Conservation (phyloP, 345 rosid species). For the Syzygium aromaticum region DNA sequence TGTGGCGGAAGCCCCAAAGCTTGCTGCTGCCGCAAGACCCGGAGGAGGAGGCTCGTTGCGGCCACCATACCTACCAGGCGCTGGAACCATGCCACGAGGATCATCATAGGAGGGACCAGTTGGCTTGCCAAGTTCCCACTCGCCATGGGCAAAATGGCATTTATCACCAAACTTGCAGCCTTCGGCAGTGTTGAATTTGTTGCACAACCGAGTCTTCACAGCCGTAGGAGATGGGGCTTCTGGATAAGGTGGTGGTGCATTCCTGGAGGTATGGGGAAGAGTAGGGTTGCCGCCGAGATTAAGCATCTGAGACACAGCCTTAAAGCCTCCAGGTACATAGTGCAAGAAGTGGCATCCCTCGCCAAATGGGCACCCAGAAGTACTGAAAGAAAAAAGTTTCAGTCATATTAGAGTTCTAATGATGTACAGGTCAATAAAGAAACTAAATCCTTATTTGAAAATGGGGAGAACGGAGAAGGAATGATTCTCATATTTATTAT, state of each 20-base stretch:
- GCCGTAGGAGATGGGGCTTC: slow-evolving; percentile 52
- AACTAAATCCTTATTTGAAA: neutral
- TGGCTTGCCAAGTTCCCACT: slow-evolving; percentile 72
- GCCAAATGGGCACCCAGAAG: slow-evolving; percentile 96
- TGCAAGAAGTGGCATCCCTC: slow-evolving; percentile 97
- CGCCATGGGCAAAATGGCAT: slow-evolving; percentile 83
- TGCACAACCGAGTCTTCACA: slow-evolving; percentile 58
- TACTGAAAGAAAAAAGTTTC: slow-evolving; percentile 37
- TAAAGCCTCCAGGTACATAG: slow-evolving; percentile 92
- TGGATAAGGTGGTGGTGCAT: slow-evolving; percentile 38
- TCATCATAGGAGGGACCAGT: slow-evolving; percentile 45
- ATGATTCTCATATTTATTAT: neutral
- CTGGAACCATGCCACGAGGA: slow-evolving; percentile 39
- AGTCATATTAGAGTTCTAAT: neutral
- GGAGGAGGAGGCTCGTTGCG: slow-evolving; percentile 35
- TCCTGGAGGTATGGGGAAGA: slow-evolving; percentile 48
- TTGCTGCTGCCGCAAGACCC: slow-evolving; percentile 58
- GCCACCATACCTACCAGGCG: slow-evolving; percentile 38
- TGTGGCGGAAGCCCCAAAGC: slow-evolving; percentile 89
- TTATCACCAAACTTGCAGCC: slow-evolving; percentile 86
- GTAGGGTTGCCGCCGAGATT: slow-evolving; percentile 42
- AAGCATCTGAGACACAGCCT: slow-evolving; percentile 72
- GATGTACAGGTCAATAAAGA: neutral
- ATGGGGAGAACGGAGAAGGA: neutral
- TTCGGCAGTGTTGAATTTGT: slow-evolving; percentile 59